A percentile compares a stretch with the other conserved stretches of the same genome.
Evolutionary conservation across 306 rosid species (phyloP).

Genomic region (Quercus engelmannii): DNA sequence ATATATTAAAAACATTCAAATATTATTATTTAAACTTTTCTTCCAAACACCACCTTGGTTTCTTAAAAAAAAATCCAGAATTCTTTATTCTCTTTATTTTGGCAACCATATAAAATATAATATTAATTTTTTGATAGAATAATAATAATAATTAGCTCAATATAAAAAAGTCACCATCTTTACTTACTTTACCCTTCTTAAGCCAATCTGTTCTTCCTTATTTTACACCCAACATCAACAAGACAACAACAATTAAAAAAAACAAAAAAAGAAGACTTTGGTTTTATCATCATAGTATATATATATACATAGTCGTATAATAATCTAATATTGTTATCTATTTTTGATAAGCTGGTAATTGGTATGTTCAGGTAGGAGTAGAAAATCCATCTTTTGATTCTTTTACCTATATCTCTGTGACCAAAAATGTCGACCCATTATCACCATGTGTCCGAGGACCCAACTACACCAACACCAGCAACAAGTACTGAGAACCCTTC

Average conservation of each 20-base stretch:
- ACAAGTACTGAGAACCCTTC: conserved; percentile 18
- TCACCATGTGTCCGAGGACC: conserved; percentile 1
- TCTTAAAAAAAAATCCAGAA: too few species aligned
- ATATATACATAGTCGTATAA: too few species aligned
- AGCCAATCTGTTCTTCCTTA: background rate
- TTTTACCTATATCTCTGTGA: conserved; percentile 3
- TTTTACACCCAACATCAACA: background rate
- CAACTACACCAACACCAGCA: conserved; percentile 23
- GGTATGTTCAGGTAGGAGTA: background rate
- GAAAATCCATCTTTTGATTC: conserved; percentile 4
- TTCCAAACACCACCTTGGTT: too few species aligned
- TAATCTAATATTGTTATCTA: background rate
- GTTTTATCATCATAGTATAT: too few species aligned
- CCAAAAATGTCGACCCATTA: conserved; percentile 28
- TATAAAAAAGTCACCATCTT: background rate
- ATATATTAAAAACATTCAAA: too few species aligned
- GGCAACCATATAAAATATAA: too few species aligned
- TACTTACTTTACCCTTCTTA: background rate
- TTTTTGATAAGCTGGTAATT: background rate
- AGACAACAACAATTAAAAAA: background rate
- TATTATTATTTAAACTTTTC: too few species aligned
- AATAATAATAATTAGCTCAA: background rate
- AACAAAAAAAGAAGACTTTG: too few species aligned
- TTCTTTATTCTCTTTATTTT: too few species aligned
- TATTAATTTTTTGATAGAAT: too few species aligned